phyloP scores from a whole-genome alignment of 2,329 filamentous ascomycete species.

The Nigrospora sphaerica region DNA sequence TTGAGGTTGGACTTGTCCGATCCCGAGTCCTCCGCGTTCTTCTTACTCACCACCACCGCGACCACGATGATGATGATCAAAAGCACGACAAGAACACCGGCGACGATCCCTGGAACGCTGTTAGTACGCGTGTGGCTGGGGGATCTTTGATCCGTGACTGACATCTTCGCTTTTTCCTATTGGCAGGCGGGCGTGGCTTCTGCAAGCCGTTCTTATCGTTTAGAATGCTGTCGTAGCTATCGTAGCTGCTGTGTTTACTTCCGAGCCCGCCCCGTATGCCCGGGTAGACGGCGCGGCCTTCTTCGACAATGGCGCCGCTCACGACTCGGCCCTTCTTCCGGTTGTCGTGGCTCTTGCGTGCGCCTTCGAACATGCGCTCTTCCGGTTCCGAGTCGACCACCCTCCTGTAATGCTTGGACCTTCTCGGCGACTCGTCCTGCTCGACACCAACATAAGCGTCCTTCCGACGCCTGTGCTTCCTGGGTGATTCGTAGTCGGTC shows the following conservation, averaged over 20 bases:
- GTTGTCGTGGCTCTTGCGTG: constrained; percentile 27
- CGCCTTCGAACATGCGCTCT: constrained; percentile 18
- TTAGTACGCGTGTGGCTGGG: constrained; percentile 12
- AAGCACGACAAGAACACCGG: constrained; percentile 45
- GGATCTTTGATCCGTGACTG: constrained; percentile 19
- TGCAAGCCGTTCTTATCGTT: constrained; percentile 38
- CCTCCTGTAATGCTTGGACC: constrained; percentile 10
- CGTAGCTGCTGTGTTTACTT: constrained; percentile 32
- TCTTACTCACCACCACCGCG: constrained; percentile 59
- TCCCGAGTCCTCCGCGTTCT: constrained; percentile 32
- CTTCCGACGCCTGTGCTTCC: constrained; percentile 7
- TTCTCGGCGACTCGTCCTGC: constrained; percentile 7
- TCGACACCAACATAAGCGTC: constrained; percentile 7
- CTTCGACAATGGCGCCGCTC: constrained; percentile 63
- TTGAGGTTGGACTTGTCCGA: constrained; percentile 38
- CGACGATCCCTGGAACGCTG: constrained; percentile 42
- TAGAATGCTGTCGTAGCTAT: constrained; percentile 43
- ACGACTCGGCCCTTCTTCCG: constrained; percentile 55
- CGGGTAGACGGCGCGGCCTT: constrained; percentile 41
- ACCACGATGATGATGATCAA: constrained; percentile 62
- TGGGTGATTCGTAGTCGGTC: constrained; percentile 13
- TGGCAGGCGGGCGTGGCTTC: constrained; percentile 33
- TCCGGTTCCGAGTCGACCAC: constrained; percentile 14
- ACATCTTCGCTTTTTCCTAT: constrained; percentile 56
- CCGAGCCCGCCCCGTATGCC: constrained; percentile 33